Evolutionary conservation across 1,284 basidiomycete species (phyloP).

Genomic region (Cystobasidium slooffiae): DNA sequence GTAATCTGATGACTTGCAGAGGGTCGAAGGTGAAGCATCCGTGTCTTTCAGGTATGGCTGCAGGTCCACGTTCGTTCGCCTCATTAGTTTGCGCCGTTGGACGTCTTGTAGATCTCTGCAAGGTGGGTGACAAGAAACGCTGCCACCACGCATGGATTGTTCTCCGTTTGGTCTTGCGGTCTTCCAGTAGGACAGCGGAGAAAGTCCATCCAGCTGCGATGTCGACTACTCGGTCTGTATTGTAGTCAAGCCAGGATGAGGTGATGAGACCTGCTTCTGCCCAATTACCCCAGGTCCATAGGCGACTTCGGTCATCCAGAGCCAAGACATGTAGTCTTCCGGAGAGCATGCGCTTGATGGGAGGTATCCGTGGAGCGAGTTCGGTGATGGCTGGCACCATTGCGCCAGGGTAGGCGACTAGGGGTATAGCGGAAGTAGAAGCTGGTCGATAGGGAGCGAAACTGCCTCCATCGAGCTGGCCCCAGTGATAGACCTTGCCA

Average conservation of each 20-base stretch:
- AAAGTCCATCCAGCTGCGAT: constrained; percentile 46
- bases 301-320: constrained; percentile 40
- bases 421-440: neutral
- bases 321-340: constrained; percentile 48
- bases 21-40: constrained; percentile 44
- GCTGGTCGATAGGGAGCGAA: constrained; percentile 33
- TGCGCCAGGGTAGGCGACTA: constrained; percentile 22
- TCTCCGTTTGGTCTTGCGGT: constrained; percentile 27
- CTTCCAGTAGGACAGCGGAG: constrained; percentile 45
- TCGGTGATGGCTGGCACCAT: constrained; percentile 2
- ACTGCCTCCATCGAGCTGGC: constrained; percentile 44
- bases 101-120: neutral
- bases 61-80: neutral
- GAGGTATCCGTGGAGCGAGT: constrained; percentile 32
- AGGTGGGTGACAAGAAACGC: neutral
- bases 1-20: constrained; percentile 40
- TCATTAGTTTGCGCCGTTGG: constrained; percentile 22
- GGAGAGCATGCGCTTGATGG: constrained; percentile 44
- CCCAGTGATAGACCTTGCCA: constrained; percentile 48
- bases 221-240: constrained; percentile 9
- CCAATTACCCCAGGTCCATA: constrained; percentile 47
- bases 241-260: constrained; percentile 6
- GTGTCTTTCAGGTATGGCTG: constrained; percentile 17
- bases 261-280: constrained; percentile 21
- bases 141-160: constrained; percentile 47